A percentile compares a stretch with the other conserved stretches of the same genome.
These are phyloP conservation scores for Ustilago nuda DNA, from an alignment of 1,284 basidiomycete genomes.

Conservation along the genomic window DNA sequence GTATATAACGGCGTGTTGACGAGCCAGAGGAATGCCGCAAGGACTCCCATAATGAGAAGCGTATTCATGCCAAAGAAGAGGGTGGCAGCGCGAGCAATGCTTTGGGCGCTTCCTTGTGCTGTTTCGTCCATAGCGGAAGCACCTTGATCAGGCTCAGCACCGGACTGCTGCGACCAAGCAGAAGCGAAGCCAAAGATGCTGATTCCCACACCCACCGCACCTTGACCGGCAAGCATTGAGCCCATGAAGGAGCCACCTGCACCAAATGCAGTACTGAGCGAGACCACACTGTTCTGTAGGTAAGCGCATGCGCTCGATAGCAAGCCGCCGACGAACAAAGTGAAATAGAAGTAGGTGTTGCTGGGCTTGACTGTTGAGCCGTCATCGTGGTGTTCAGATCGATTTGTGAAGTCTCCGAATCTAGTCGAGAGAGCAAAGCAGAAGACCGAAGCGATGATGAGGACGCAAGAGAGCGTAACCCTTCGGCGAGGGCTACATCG, in stretches of 20 bases:
- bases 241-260: slow-evolving; percentile 55
- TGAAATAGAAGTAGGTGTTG: slow-evolving; percentile 49
- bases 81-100: slow-evolving; percentile 50
- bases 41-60: slow-evolving; percentile 40
- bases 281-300: slow-evolving; percentile 63
- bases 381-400: background rate
- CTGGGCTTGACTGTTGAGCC: slow-evolving; percentile 5
- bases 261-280: slow-evolving; percentile 59
- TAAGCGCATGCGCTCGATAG: slow-evolving; percentile 59
- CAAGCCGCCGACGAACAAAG: slow-evolving; percentile 36
- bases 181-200: slow-evolving; percentile 57
- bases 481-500: slow-evolving; percentile 41
- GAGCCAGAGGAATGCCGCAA: slow-evolving; percentile 45
- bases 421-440: slow-evolving; percentile 43
- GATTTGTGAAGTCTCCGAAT: slow-evolving; percentile 9
- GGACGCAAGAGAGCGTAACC: slow-evolving; percentile 34
- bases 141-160: background rate
- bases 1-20: slow-evolving; percentile 39
- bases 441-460: slow-evolving; percentile 42
- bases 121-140: slow-evolving; percentile 12
- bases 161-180: slow-evolving; percentile 44
- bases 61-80: slow-evolving; percentile 54
- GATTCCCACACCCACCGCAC: slow-evolving; percentile 56
- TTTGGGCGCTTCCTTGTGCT: slow-evolving; percentile 24
- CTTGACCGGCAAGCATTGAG: slow-evolving; percentile 63